Percentiles rank a stretch among this genome's conserved stretches.
These are phyloP conservation scores for Vanilla planifolia DNA, from an alignment of 106 monocot species.

Conservation along the genomic window DNA sequence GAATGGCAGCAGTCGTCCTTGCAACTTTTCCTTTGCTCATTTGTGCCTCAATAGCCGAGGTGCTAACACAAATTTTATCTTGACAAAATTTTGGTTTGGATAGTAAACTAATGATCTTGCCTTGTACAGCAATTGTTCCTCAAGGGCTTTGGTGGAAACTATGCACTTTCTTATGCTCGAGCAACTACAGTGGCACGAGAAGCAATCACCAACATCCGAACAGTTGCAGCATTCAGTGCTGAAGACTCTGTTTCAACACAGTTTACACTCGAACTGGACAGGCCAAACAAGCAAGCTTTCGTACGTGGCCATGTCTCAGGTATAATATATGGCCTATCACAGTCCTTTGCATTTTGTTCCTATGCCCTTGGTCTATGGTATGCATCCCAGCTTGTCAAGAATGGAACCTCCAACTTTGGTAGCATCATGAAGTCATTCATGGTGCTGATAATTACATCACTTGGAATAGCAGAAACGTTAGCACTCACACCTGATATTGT, in stretches of 20 bases:
- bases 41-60: constrained; percentile 33
- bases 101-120: neutral
- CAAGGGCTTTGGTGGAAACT: constrained; percentile 36
- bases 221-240: constrained; percentile 28
- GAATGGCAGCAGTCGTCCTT: constrained; percentile 25
- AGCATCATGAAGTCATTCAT: constrained; percentile 40
- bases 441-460: constrained; percentile 36
- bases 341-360: constrained; percentile 34
- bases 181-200: constrained; percentile 26
- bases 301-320: constrained; percentile 37
- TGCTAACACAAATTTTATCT: constrained; percentile 8
- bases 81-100: neutral
- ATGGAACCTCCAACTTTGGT: constrained; percentile 28
- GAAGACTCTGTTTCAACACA: constrained; percentile 19
- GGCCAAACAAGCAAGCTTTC: constrained; percentile 19
- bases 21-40: constrained; percentile 35
- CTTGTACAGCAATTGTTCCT: constrained; percentile 34
- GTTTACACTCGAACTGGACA: constrained; percentile 16
- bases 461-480: constrained; percentile 38
- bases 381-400: constrained; percentile 29
- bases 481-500: constrained; percentile 35
- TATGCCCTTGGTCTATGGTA: constrained; percentile 58
- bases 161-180: constrained; percentile 21
- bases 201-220: constrained; percentile 30
- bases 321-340: constrained; percentile 34